A percentile compares a stretch with the other conserved stretches of the same genome.
phyloP scores from a whole-genome alignment of 73 alveolate species.

The Paramecium caudatum region DNA sequence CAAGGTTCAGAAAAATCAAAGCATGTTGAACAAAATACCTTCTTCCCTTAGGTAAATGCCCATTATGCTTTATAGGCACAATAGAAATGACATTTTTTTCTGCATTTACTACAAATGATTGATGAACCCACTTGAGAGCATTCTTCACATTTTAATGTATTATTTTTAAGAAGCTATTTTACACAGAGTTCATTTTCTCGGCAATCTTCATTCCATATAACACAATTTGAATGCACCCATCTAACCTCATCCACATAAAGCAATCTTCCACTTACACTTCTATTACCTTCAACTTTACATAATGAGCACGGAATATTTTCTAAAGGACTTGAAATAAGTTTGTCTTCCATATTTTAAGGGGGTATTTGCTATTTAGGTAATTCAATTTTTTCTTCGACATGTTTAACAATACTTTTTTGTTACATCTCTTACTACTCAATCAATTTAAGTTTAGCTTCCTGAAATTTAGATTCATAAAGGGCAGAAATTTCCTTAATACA shows the following conservation, averaged over 20 bases:
- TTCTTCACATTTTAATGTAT: conserved; percentile 56
- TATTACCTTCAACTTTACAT: conserved; percentile 1
- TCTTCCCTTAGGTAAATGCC: conserved; percentile 66
- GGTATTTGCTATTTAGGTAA: background rate
- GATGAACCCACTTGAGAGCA: conserved; percentile 67
- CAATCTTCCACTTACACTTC: conserved; percentile 72
- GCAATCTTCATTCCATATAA: conserved; percentile 71
- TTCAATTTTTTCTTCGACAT: background rate
- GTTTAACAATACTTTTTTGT: too few relatives aligned
- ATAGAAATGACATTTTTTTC: conserved; percentile 72
- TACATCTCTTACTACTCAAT: conserved; percentile 8
- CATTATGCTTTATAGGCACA: conserved; percentile 60
- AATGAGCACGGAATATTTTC: background rate
- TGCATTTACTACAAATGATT: conserved; percentile 60
- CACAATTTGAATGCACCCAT: conserved; percentile 78
- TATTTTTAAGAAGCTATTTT: background rate
- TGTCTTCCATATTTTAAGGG: conserved; percentile 4
- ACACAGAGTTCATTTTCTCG: conserved; percentile 62
- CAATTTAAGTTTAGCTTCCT: background rate
- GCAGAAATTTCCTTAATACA: conserved; percentile 3
- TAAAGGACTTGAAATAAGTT: conserved; percentile 41
- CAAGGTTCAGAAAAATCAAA: conserved; percentile 2
- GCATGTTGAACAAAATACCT: conserved; percentile 19
- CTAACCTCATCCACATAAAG: conserved; percentile 66
- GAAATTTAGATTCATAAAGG: conserved; percentile 1